Conservation (phyloP, 2,329 filamentous ascomycete genomes). For the Colletotrichum chlorophyti region DNA sequence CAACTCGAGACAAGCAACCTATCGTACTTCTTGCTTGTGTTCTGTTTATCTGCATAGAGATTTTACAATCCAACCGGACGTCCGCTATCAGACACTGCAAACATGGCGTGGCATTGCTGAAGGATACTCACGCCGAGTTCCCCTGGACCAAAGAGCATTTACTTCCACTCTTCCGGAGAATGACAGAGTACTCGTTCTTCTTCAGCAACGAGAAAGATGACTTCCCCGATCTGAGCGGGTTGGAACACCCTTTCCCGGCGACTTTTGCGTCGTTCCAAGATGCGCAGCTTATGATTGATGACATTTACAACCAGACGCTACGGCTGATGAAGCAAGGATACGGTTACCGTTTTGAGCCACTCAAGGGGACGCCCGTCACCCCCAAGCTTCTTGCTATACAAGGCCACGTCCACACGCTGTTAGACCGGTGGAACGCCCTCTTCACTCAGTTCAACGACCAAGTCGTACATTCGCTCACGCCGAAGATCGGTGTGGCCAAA, state of each 20-base stretch:
- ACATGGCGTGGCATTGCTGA: slow-evolving; percentile 21
- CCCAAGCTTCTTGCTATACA: not conserved
- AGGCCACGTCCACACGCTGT: slow-evolving; percentile 3
- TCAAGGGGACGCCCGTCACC: not conserved
- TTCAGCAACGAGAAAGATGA: slow-evolving; percentile 22
- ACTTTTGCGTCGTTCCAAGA: slow-evolving; percentile 31
- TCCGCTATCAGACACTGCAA: slow-evolving; percentile 23
- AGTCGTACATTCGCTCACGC: slow-evolving; percentile 38
- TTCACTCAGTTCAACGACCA: slow-evolving; percentile 38
- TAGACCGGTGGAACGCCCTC: slow-evolving; percentile 15
- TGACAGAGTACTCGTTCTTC: slow-evolving; percentile 13
- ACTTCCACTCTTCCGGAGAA: slow-evolving; percentile 13
- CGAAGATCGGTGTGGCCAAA: slow-evolving; percentile 32
- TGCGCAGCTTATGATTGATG: slow-evolving; percentile 41
- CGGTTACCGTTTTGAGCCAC: slow-evolving; percentile 33
- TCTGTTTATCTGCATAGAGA: slow-evolving; percentile 62
- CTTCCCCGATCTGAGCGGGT: slow-evolving; percentile 29
- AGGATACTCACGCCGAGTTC: slow-evolving; percentile 10
- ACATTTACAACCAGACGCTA: slow-evolving; percentile 35
- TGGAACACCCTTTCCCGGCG: slow-evolving; percentile 10
- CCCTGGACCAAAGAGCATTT: slow-evolving; percentile 21
- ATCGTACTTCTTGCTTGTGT: slow-evolving; percentile 53
- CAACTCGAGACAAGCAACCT: slow-evolving; percentile 30
- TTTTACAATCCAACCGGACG: slow-evolving; percentile 42
- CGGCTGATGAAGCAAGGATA: slow-evolving; percentile 39